Evolutionary conservation across 164 flowering plant species (phyloP).

Genomic region (Amborella trichopoda): DNA sequence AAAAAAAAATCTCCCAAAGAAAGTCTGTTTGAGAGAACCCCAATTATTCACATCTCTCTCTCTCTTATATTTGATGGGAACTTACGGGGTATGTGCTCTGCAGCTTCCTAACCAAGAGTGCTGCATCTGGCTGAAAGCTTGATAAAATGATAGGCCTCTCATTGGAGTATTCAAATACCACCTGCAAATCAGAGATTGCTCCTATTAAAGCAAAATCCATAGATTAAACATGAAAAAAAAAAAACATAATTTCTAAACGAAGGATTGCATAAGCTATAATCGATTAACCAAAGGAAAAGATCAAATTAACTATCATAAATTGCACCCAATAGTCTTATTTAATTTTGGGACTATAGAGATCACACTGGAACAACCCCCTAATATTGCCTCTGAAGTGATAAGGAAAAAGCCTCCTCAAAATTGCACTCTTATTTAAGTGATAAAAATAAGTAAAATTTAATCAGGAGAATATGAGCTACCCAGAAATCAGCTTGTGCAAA

Average conservation of each 20-base stretch:
- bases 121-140: slow-evolving; percentile 88
- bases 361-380: no score
- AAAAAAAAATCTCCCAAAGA: no score
- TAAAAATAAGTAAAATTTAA: no score
- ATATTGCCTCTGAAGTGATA: background rate
- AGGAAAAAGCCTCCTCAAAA: background rate
- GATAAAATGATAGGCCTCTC: slow-evolving; percentile 82
- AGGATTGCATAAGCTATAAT: background rate
- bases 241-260: background rate
- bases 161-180: slow-evolving; percentile 43
- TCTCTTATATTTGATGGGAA: no score
- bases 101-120: slow-evolving; percentile 39
- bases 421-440: no score
- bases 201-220: no score
- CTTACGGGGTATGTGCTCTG: slow-evolving; percentile 73
- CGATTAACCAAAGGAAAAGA: background rate
- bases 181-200: no score
- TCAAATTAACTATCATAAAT: background rate
- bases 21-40: no score
- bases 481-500: background rate
- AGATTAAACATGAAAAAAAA: background rate
- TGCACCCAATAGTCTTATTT: no score
- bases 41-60: no score
- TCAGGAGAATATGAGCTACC: no score
- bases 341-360: no score